phyloP scores from a whole-genome alignment of 2,329 filamentous ascomycete species.

The Calonectria hawksworthii region DNA sequence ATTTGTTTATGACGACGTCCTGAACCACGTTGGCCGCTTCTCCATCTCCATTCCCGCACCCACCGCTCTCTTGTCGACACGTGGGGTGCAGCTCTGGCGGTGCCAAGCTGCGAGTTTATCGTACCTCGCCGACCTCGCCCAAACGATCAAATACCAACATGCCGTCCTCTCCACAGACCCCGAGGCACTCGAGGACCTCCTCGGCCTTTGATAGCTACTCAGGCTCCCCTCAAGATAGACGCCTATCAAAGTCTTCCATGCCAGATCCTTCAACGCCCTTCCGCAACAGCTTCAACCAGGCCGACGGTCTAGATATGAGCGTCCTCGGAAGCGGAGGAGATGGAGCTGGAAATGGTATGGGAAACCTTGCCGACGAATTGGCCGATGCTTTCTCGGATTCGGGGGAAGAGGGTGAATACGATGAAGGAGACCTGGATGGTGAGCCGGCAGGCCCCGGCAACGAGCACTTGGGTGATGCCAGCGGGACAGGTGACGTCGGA shows the following conservation, averaged over 20 bases:
- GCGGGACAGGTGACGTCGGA: constrained; percentile 19
- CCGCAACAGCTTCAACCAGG: constrained; percentile 63
- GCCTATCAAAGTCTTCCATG: constrained; percentile 65
- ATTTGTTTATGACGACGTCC: neutral
- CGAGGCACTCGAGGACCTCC: constrained; percentile 71
- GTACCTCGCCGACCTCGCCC: constrained; percentile 16
- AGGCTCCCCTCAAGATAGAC: constrained; percentile 61
- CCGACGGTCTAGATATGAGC: constrained; percentile 62
- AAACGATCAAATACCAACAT: constrained; percentile 41
- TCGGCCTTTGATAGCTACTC: constrained; percentile 66
- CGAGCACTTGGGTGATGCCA: constrained; percentile 32
- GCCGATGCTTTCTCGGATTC: constrained; percentile 80
- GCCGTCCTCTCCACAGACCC: constrained; percentile 65
- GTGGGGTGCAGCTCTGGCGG: constrained; percentile 17
- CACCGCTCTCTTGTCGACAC: constrained; percentile 17
- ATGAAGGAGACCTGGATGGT: constrained; percentile 56
- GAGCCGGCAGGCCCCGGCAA: constrained; percentile 28
- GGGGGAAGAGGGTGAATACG: constrained; percentile 70
- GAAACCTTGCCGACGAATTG: constrained; percentile 85
- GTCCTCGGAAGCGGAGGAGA: constrained; percentile 59
- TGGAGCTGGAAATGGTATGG: constrained; percentile 70
- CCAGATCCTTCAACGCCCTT: constrained; percentile 65
- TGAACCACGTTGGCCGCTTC: constrained; percentile 3
- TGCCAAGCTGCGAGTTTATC: constrained; percentile 17
- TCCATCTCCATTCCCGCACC: neutral